phyloP scores from a whole-genome alignment of 2,329 filamentous ascomycete species.

The Lachnellula suecica region DNA sequence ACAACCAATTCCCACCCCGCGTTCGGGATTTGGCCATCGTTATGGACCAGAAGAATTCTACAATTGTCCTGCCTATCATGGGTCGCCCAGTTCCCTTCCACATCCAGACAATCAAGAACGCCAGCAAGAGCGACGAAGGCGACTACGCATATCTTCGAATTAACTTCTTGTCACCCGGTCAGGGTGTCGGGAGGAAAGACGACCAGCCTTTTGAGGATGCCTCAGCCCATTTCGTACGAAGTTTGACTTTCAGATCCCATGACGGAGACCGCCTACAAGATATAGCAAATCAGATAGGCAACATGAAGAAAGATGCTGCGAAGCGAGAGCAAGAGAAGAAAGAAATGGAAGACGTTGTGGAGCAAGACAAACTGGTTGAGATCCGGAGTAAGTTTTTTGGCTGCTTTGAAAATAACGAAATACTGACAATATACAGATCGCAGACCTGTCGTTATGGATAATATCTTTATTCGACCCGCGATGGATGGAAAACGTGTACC shows the following conservation, averaged over 20 bases:
- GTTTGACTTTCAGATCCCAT: conserved; percentile 89
- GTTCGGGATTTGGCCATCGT: conserved; percentile 86
- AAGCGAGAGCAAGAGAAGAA: conserved; percentile 99
- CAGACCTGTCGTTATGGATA: conserved; percentile 84
- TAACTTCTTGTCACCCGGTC: conserved; percentile 95
- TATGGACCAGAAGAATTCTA: conserved; percentile 86
- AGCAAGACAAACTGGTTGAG: conserved; percentile 95
- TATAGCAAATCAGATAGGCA: conserved; percentile 89
- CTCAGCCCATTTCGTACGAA: conserved; percentile 91
- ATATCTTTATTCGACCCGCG: conserved; percentile 92
- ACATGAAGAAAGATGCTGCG: conserved; percentile 89
- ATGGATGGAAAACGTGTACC: conserved; percentile 97
- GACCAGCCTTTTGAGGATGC: conserved; percentile 98
- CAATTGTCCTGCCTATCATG: conserved; percentile 94
- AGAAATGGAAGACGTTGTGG: conserved; percentile 98
- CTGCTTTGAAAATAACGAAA: neutral
- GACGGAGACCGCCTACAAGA: conserved; percentile 87
- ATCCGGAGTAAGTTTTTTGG: conserved; percentile 70
- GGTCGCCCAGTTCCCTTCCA: conserved; percentile 96
- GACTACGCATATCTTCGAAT: conserved; percentile 93
- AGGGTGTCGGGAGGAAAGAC: conserved; percentile 95
- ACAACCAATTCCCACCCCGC: conserved; percentile 84
- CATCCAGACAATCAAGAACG: conserved; percentile 98
- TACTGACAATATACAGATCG: conserved; percentile 66
- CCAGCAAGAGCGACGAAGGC: conserved; percentile 94